A percentile compares a stretch with the other conserved stretches of the same genome.
phyloP scores from a whole-genome alignment of 1,284 basidiomycete genomes.

The Cryptococcus hybrid region DNA sequence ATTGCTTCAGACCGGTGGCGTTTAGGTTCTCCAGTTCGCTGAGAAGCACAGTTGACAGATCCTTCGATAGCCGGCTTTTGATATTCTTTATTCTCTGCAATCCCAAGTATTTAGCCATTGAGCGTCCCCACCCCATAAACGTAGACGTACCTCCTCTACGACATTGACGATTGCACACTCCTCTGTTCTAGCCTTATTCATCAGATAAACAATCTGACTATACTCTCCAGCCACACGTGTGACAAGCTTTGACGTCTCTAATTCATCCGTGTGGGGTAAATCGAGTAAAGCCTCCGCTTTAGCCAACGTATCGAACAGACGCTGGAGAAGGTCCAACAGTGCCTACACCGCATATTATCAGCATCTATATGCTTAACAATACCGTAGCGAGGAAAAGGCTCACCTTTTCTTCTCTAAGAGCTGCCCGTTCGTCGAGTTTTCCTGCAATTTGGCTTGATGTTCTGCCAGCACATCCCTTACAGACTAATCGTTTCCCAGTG shows the following conservation, averaged over 20 bases:
- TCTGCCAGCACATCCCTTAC: constrained; percentile 43
- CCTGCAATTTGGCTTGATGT: constrained; percentile 68
- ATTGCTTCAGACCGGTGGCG: constrained; percentile 65
- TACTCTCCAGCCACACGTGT: constrained; percentile 85
- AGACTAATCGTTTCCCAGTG: constrained; percentile 12
- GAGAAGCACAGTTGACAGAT: constrained; percentile 76
- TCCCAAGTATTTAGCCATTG: constrained; percentile 21
- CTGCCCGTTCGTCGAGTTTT: constrained; percentile 67
- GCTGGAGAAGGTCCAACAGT: constrained; percentile 75
- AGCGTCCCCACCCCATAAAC: not conserved
- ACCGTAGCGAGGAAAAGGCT: not conserved
- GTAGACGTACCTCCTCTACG: constrained; percentile 71
- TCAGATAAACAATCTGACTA: constrained; percentile 86
- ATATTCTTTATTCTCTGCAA: constrained; percentile 73
- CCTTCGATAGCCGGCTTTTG: constrained; percentile 72
- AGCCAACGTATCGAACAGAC: constrained; percentile 80
- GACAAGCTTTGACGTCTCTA: constrained; percentile 62
- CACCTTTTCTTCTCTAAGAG: constrained; percentile 79
- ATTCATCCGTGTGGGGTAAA: constrained; percentile 50
- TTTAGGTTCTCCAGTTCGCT: constrained; percentile 49
- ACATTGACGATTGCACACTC: constrained; percentile 74
- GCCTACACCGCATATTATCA: constrained; percentile 54
- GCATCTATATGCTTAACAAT: not conserved
- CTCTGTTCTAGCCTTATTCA: constrained; percentile 72
- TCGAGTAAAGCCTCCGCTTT: constrained; percentile 77